Evolutionary conservation across 805 yeast genomes (phyloP).

Genomic region (Pichia kluyveri): DNA sequence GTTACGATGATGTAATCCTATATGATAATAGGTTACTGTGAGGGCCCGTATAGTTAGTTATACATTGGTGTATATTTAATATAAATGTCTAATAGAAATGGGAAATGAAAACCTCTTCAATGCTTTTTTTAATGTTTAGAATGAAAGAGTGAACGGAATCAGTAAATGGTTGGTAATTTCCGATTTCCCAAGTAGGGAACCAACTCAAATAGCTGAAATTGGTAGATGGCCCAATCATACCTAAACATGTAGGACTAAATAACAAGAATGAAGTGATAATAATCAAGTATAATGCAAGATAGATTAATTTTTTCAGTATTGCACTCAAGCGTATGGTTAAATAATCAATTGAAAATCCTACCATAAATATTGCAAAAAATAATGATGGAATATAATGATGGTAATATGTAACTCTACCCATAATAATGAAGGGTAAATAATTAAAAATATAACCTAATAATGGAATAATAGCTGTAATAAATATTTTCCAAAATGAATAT

Average conservation of each 20-base stretch:
- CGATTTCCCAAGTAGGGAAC: slow-evolving; percentile 36
- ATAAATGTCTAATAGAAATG: no score
- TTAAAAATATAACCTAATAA: slow-evolving; percentile 78
- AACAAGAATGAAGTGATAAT: slow-evolving; percentile 49
- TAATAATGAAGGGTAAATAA: slow-evolving; percentile 62
- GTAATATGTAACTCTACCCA: slow-evolving; percentile 82
- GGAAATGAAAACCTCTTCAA: not conserved
- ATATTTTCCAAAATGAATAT: slow-evolving; percentile 15
- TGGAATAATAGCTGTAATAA: slow-evolving; percentile 68
- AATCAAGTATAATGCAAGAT: slow-evolving; percentile 29
- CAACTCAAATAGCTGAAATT: slow-evolving; percentile 38
- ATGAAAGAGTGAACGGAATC: not conserved
- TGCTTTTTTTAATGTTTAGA: not conserved
- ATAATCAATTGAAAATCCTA: slow-evolving; percentile 45
- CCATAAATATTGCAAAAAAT: slow-evolving; percentile 60
- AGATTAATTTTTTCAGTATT: slow-evolving; percentile 25
- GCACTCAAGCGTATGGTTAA: slow-evolving; percentile 26
- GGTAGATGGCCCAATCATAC: slow-evolving; percentile 44
- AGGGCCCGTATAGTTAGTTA: no score
- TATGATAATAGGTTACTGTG: no score
- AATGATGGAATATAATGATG: slow-evolving; percentile 83
- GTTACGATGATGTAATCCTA: no score
- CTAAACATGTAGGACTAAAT: slow-evolving; percentile 55
- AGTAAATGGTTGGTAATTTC: slow-evolving; percentile 5
- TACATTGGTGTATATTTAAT: no score